A percentile compares a stretch with the other conserved stretches of the same genome.
phyloP scores from a whole-genome alignment of 1,284 basidiomycete species.

The Puccinia coronata region DNA sequence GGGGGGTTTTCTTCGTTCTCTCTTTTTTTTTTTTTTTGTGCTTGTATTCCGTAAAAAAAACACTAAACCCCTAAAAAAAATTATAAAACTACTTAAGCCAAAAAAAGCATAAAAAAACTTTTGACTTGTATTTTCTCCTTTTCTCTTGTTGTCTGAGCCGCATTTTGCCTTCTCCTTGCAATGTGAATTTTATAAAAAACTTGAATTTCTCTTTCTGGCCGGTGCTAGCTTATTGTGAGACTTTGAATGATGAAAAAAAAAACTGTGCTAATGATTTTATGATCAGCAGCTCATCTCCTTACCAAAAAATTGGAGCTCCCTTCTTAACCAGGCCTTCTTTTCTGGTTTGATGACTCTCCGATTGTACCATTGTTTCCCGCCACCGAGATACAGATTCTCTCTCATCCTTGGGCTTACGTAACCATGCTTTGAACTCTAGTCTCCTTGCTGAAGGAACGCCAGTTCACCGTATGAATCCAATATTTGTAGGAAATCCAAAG shows the following conservation, averaged over 20 bases:
- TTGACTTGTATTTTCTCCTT: neutral
- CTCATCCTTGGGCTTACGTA: too few species aligned
- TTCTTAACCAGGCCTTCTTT: neutral
- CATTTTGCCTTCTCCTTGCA: neutral
- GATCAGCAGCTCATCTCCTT: neutral
- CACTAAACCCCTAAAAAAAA: too few species aligned
- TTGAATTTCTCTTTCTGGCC: neutral
- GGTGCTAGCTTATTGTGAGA: neutral
- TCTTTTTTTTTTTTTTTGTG: too few species aligned
- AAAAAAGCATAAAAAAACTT: neutral
- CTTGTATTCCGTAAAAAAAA: too few species aligned
- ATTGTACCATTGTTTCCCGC: neutral
- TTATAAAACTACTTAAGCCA: too few species aligned
- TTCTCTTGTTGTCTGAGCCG: neutral
- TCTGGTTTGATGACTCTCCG: neutral
- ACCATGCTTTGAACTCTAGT: too few species aligned
- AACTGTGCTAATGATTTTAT: neutral
- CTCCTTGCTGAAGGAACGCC: too few species aligned
- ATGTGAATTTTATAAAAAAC: too few species aligned
- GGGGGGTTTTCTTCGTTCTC: too few species aligned
- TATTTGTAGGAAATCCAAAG: too few species aligned
- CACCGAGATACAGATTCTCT: too few species aligned
- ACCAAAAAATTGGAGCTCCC: neutral
- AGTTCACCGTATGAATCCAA: too few species aligned
- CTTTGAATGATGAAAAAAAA: neutral